Base-by-base conservation (phyloP, 768 basidiomycete genomes). In the Collybiopsis luxurians region DNA sequence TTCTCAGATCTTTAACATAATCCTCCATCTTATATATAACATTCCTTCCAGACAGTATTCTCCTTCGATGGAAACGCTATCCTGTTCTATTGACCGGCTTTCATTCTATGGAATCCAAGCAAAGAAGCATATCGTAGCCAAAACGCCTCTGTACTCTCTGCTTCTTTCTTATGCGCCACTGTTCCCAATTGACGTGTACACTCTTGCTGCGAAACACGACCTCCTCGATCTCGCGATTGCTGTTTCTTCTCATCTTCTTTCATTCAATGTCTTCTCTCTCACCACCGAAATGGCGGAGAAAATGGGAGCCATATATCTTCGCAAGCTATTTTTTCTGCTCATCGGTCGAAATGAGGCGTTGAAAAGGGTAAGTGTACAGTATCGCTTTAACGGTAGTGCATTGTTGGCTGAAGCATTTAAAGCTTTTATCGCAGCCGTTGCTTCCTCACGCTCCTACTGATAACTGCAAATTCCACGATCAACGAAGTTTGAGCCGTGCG, bases 341-440 rank as follows among this genome's bases (percentile, higher is more conserved):
- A 86, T 91, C 63, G 90, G 91, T 11, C 86, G 91, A 26, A 76
- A 83, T 3, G 92, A 93, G 58, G 90, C 90, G 10, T 77, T 93
- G 30, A 93, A 92, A 67, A 83, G 89, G 28, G 80, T 38, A 26
- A 28, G 56, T 57, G 27, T 11, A 21, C 19, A 6, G 12, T 19
- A 17, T 54, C 28, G 10, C 13, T 21, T 13, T 13, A 34, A 34
- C 31, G 5, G 5, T 34, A 6, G 31, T 34, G n/a, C n/a, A n/a
- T 34, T 34, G 31, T 13, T 34, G 31, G 13, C 31, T 34, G 31
- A 34, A 5, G 6, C 31, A 34, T 6, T 34, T 34, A 4, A 19
- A 49, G 47, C 24, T 92, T 21, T 75, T 93, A 15, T 75, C 87
- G 4, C 81, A 86, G 2, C 90, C 90, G 0, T 91, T 90, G 2